phyloP scores from a whole-genome alignment of 2,329 filamentous ascomycete species.

The Pezicula carpinea region DNA sequence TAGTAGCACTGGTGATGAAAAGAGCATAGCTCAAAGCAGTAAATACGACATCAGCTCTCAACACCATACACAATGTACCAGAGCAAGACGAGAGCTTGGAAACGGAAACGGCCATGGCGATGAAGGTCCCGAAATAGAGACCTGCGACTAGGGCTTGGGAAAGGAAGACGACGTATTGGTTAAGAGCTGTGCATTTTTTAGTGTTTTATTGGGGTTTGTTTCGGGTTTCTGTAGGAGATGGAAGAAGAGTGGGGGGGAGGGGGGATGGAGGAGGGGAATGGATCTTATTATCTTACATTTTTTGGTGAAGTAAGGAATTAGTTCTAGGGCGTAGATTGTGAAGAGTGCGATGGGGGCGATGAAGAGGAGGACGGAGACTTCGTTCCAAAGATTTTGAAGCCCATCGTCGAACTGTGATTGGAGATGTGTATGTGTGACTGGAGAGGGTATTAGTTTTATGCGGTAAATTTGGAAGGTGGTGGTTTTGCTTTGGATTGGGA shows the following conservation, averaged over 20 bases:
- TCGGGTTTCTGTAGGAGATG: not conserved
- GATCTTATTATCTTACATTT: not conserved
- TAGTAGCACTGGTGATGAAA: not conserved
- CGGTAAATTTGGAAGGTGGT: too few relatives aligned
- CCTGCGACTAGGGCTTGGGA: not conserved
- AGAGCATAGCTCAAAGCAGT: not conserved
- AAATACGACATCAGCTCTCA: not conserved
- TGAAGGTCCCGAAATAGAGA: not conserved
- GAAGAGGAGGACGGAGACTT: not conserved
- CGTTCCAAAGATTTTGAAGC: not conserved
- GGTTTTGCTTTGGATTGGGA: too few relatives aligned
- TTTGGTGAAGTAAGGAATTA: not conserved
- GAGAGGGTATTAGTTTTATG: too few relatives aligned
- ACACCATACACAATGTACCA: not conserved
- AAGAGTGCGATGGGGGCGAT: not conserved
- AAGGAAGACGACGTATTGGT: not conserved
- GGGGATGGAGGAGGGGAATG: not conserved
- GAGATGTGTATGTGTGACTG: too few relatives aligned
- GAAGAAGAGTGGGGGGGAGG: not conserved
- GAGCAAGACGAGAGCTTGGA: not conserved
- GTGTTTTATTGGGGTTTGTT: not conserved
- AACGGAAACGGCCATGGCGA: not conserved
- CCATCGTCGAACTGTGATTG: too few relatives aligned
- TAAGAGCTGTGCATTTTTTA: not conserved
- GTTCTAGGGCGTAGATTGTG: not conserved